Conservation (phyloP, 805 yeast species). For the Schwanniomyces sp. region DNA sequence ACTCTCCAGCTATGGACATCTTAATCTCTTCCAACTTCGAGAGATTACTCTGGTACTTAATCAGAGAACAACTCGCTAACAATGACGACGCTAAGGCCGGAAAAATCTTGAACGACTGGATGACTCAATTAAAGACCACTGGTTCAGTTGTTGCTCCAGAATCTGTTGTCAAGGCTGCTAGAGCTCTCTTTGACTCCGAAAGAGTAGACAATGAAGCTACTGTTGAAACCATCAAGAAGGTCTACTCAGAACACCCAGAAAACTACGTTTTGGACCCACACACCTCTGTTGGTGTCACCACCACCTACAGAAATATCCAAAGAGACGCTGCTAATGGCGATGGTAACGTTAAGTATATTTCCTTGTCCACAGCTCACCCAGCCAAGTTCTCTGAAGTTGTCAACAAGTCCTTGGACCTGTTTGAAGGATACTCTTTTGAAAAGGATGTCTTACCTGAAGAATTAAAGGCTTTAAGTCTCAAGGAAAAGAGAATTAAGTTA, state of each 20-base stretch:
- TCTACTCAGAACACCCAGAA: conserved; percentile 59
- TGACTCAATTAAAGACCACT: conserved; percentile 68
- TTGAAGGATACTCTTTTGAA: conserved; percentile 81
- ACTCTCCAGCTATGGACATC: conserved; percentile 99
- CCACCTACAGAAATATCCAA: conserved; percentile 63
- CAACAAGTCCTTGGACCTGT: conserved; percentile 65
- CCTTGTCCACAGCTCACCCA: conserved; percentile 97
- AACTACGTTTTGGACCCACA: conserved; percentile 94
- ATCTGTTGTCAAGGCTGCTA: conserved; percentile 65
- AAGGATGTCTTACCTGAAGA: conserved; percentile 87
- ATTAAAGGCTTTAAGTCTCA: conserved; percentile 64
- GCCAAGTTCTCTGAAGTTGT: conserved; percentile 98
- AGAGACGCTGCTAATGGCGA: conserved; percentile 40
- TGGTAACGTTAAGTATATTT: conserved; percentile 52
- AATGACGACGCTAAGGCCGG: conserved; percentile 69
- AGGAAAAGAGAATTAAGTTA: conserved; percentile 72
- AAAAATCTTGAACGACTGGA: conserved; percentile 66
- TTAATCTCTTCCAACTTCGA: conserved; percentile 94
- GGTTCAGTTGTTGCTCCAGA: conserved; percentile 77
- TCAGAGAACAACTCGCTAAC: conserved; percentile 63
- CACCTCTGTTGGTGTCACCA: conserved; percentile 89
- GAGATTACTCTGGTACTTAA: conserved; percentile 92
- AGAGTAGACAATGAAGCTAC: conserved; percentile 81
- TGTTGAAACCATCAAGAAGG: conserved; percentile 68
- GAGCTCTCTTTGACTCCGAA: conserved; percentile 70